Conservation (phyloP, 768 basidiomycete species). For the Rhodotorula kratochvilovae region DNA sequence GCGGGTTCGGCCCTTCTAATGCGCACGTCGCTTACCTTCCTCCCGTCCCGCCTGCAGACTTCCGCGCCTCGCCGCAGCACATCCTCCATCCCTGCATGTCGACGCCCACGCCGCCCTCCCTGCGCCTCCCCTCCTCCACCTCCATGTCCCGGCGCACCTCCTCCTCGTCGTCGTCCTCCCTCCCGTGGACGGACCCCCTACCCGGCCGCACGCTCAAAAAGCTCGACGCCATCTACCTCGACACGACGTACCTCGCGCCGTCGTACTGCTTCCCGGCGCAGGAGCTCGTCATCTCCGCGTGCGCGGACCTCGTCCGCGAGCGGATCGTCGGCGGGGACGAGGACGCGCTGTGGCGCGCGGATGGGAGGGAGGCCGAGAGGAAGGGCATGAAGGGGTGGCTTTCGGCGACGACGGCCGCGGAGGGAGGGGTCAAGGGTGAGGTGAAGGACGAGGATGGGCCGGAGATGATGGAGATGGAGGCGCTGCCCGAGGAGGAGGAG, state of each 20-base stretch:
- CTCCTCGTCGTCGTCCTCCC: not conserved
- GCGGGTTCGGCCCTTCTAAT: too few relatives aligned
- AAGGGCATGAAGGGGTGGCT: slow-evolving; percentile 43
- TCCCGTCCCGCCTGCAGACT: slow-evolving; percentile 51
- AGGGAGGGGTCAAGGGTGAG: slow-evolving; percentile 17
- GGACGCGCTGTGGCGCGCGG: slow-evolving; percentile 35
- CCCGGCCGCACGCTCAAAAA: slow-evolving; percentile 59
- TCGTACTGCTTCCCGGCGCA: slow-evolving; percentile 94
- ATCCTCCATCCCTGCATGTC: slow-evolving; percentile 72
- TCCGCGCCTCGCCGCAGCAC: slow-evolving; percentile 82
- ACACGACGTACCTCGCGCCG: slow-evolving; percentile 61
- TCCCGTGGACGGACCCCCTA: not conserved
- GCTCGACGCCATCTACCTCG: slow-evolving; percentile 84
- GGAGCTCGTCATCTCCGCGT: slow-evolving; percentile 86
- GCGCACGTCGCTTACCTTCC: too few relatives aligned
- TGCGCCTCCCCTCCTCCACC: not conserved
- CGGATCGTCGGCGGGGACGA: slow-evolving; percentile 37
- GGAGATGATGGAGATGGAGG: not conserved
- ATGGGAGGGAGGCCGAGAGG: slow-evolving; percentile 36
- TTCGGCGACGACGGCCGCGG: not conserved
- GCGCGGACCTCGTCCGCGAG: slow-evolving; percentile 61
- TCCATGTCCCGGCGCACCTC: not conserved
- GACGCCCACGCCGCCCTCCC: not conserved
- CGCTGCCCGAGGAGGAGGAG: slow-evolving; percentile 3
- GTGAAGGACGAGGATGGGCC: not conserved